Conservation (phyloP, 495 filamentous ascomycete genomes). For the Penicillium bovifimosum region DNA sequence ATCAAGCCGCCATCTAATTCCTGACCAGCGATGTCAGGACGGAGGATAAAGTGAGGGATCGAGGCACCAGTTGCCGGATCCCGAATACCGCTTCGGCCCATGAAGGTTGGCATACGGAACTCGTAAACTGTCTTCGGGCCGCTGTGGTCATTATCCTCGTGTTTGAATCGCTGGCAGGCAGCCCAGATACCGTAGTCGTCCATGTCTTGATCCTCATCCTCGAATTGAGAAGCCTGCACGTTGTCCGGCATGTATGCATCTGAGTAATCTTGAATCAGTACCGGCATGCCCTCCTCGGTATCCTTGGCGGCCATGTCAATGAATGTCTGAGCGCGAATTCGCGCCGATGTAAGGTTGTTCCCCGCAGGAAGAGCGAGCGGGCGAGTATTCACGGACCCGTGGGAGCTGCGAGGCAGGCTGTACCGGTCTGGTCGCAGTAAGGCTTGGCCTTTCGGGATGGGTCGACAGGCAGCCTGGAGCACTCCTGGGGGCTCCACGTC, state of each 20-base stretch:
- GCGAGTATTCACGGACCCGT: slow-evolving; percentile 40
- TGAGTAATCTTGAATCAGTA: slow-evolving; percentile 42
- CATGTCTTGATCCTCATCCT: slow-evolving; percentile 36
- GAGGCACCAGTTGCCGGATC: slow-evolving; percentile 27
- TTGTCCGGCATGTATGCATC: slow-evolving; percentile 39
- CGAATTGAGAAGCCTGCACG: slow-evolving; percentile 25
- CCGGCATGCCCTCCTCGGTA: slow-evolving; percentile 37
- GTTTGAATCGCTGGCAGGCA: slow-evolving; percentile 22
- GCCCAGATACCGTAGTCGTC: slow-evolving; percentile 37
- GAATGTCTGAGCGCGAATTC: slow-evolving; percentile 45
- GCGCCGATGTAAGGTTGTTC: slow-evolving; percentile 43
- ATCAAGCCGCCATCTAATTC: slow-evolving; percentile 43
- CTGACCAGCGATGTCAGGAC: slow-evolving; percentile 38
- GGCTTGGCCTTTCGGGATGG: slow-evolving; percentile 45
- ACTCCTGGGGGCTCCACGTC: slow-evolving; percentile 62
- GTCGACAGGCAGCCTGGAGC: slow-evolving; percentile 66
- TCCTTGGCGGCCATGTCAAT: slow-evolving; percentile 46
- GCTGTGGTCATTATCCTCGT: slow-evolving; percentile 20
- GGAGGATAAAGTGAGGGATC: slow-evolving; percentile 42
- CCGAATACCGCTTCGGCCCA: slow-evolving; percentile 35
- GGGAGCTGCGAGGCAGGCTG: slow-evolving; percentile 43
- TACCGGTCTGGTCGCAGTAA: slow-evolving; percentile 46
- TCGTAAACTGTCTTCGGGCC: slow-evolving; percentile 38
- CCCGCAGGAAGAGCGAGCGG: slow-evolving; percentile 41
- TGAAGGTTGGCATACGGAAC: slow-evolving; percentile 42